Conservation (phyloP, 2,329 filamentous ascomycete genomes). For the Exophiala dermatitidis region DNA sequence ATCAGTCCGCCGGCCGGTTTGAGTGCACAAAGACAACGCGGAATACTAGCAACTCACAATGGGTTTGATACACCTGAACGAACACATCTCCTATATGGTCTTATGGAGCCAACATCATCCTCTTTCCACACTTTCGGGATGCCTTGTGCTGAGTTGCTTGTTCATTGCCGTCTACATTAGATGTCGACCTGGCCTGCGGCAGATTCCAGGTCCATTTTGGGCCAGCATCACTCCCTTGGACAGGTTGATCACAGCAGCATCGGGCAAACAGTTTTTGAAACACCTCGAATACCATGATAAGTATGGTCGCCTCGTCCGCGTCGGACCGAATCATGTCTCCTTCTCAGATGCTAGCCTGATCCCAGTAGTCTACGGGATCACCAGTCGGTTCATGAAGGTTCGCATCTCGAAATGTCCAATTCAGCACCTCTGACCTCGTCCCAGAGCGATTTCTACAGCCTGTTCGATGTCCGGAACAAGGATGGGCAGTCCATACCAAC, state of each 20-base stretch:
- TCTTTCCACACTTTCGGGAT: no score
- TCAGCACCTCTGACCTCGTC: not conserved
- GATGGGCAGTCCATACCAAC: constrained; percentile 28
- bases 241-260: constrained; percentile 27
- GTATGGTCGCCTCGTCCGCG: constrained; percentile 29
- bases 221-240: constrained; percentile 28
- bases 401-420: constrained; percentile 25
- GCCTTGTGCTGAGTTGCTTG: no score
- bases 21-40: no score
- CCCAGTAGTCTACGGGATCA: constrained; percentile 22
- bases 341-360: constrained; percentile 21
- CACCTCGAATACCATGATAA: constrained; percentile 25
- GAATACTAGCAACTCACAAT: no score
- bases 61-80: no score
- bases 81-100: no score
- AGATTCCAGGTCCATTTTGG: constrained; percentile 29
- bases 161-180: constrained; percentile 3
- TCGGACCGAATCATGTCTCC: constrained; percentile 31
- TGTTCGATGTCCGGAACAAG: constrained; percentile 17
- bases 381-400: constrained; percentile 21
- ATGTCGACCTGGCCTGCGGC: constrained; percentile 9
- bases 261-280: constrained; percentile 24
- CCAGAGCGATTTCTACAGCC: constrained; percentile 19
- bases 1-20: no score
- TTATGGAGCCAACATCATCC: no score